These are phyloP conservation scores for Curvularia eragrostidis DNA, from an alignment of 2,329 filamentous ascomycete genomes.

Conservation along the genomic window DNA sequence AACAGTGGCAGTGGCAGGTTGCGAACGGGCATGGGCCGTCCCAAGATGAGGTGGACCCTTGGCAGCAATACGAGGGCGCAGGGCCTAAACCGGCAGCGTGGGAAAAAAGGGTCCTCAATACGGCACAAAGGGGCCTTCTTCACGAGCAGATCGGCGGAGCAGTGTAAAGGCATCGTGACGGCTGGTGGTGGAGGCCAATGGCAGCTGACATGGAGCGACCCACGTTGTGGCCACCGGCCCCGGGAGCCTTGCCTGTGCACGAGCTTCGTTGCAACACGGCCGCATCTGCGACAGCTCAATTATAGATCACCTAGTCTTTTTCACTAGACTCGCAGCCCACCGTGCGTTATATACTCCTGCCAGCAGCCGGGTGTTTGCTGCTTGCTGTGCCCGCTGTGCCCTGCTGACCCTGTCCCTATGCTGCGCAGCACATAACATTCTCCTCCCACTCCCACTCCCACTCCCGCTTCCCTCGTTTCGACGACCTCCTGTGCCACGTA, in stretches of 20 bases:
- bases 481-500: conserved; percentile 2
- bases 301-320: conserved; percentile 33
- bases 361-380: conserved; percentile 29
- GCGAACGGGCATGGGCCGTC: conserved; percentile 18
- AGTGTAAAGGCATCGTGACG: conserved; percentile 7
- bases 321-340: conserved; percentile 21
- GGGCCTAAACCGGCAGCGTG: conserved; percentile 11
- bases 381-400: conserved; percentile 17
- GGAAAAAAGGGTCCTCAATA: conserved; percentile 10
- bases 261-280: conserved; percentile 29
- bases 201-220: conserved; percentile 6
- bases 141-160: conserved; percentile 7
- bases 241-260: conserved; percentile 22
- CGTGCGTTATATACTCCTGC: conserved; percentile 18
- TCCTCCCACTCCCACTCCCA: conserved; percentile 7
- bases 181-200: conserved; percentile 13
- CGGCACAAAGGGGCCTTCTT: conserved; percentile 5
- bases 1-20: conserved; percentile 6
- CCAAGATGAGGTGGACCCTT: conserved; percentile 18
- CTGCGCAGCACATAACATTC: conserved; percentile 15
- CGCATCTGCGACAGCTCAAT: conserved; percentile 38
- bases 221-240: conserved; percentile 29
- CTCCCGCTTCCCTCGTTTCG: conserved; percentile 2
- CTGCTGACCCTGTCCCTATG: conserved; percentile 20
- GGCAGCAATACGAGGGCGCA: conserved; percentile 23